Percentiles rank a stretch among this genome's conserved stretches.
Conservation (phyloP, 306 rosid genomes). For the Acacia confusa region DNA sequence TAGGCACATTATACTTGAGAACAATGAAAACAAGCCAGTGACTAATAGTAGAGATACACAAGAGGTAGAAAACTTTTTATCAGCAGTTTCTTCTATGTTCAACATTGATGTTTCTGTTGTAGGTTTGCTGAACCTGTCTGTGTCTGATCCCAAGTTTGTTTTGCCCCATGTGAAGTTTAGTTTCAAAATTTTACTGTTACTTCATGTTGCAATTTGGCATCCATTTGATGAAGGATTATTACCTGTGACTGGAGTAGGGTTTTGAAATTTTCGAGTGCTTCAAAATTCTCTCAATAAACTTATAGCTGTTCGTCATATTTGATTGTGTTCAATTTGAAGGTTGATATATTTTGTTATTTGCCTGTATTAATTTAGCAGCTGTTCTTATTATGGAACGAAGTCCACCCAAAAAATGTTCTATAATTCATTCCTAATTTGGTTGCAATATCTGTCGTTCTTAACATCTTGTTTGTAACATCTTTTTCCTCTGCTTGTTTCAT, state of each 20-base stretch:
- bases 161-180: not conserved
- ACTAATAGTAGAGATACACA: slow-evolving; percentile 96
- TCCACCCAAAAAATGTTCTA: not conserved
- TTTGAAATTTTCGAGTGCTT: not conserved
- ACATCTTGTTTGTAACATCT: not conserved
- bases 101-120: not conserved
- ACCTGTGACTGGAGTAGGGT: not conserved
- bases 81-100: slow-evolving; percentile 3
- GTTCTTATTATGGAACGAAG: not conserved
- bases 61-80: slow-evolving; percentile 55
- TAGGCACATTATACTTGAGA: slow-evolving; percentile 85
- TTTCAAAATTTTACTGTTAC: not conserved
- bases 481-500: not conserved
- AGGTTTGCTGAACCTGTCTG: not conserved
- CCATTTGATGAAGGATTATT: not conserved
- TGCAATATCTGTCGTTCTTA: not conserved
- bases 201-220: not conserved
- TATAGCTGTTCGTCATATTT: not conserved
- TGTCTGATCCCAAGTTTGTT: not conserved
- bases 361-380: not conserved
- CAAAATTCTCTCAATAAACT: not conserved
- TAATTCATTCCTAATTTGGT: not conserved
- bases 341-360: not conserved
- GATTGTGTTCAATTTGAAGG: not conserved
- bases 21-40: slow-evolving; percentile 96